Conservation (phyloP, 2,329 filamentous ascomycete species). For the Cyphellophora europaea region DNA sequence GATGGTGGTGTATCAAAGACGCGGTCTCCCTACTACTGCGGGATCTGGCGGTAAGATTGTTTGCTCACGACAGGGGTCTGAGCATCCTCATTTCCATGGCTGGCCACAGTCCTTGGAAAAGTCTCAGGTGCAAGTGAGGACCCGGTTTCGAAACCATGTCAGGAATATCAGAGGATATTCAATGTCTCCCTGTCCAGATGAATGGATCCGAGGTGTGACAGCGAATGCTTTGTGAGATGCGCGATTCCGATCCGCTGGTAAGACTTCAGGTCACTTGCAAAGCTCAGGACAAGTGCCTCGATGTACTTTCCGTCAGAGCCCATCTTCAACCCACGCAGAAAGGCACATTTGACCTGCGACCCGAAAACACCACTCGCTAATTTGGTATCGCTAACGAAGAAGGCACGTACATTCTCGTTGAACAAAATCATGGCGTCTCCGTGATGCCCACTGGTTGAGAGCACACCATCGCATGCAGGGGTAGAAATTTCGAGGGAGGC, state of each 20-base stretch:
- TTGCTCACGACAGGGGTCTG: too few relatives aligned
- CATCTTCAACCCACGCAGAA: neutral
- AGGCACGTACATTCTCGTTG: neutral
- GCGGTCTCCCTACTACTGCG: too few relatives aligned
- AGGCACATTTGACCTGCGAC: neutral
- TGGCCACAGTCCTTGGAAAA: too few relatives aligned
- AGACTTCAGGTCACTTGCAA: neutral
- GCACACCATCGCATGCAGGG: neutral
- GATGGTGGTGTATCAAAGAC: too few relatives aligned
- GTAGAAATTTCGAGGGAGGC: neutral
- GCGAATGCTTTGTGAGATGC: neutral
- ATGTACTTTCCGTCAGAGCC: neutral
- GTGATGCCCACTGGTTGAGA: neutral
- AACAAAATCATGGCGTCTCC: neutral
- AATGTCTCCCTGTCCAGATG: neutral
- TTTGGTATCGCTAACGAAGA: neutral
- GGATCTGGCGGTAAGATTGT: too few relatives aligned
- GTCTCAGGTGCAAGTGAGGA: too few relatives aligned
- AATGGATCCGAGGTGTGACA: neutral
- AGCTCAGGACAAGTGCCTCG: neutral
- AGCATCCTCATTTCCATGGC: too few relatives aligned
- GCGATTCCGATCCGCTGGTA: neutral
- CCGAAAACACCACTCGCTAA: neutral
- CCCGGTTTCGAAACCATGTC: too few relatives aligned
- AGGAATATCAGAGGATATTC: neutral